Evolutionary conservation across 2,329 filamentous ascomycete genomes (phyloP), one percentile per base, ranked within the genome.

Genomic region (Aspergillus pseudotamarii): DNA sequence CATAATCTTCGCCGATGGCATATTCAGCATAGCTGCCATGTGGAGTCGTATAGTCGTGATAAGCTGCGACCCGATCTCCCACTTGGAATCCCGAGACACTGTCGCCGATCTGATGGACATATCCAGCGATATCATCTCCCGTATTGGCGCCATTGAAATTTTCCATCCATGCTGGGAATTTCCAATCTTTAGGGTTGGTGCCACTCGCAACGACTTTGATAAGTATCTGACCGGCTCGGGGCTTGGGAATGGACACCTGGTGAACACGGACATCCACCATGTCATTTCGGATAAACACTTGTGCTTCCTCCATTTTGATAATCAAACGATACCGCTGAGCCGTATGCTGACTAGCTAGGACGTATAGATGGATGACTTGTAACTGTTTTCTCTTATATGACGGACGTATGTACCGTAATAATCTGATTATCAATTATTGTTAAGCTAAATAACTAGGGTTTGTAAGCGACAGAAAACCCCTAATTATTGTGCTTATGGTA

Each of bases 11-110:
- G 2, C 79, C 80, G 6, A 86, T 65, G 2, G 83, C 83, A 69
- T 86, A 87, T 66, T 86, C 84, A 3, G 84, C 85, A 65, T 81
- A 87, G 32, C 75, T 79, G 4, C 85, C 85, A 14, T 78, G 76
- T 0, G 80, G 78, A 1, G 78, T 75, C 58, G 75, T 71, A 79
- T 85, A 85, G 67, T 83, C 74, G 63, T 79, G 77, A 56, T 77
- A 75, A 0, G 72, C 72, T 1, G 74, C 82, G 2, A 87, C 85
- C 4, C 84, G 77, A 68, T 86, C 84, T 32, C 85, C 85, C 32
- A 62, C 58, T 43, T 82, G 81, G 78, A 87, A 87, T 62, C 85
- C 84, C 38, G 75, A 80, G 5, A 87, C 84, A 50, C 81, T 76
- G 14, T 77, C 69, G 6, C 85, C 85, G 19, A 86, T 80, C 43